Evolutionary conservation across 2,329 filamentous ascomycete species (phyloP), one percentile per base, ranked within the genome.

Genomic region (Alternaria sp.): DNA sequence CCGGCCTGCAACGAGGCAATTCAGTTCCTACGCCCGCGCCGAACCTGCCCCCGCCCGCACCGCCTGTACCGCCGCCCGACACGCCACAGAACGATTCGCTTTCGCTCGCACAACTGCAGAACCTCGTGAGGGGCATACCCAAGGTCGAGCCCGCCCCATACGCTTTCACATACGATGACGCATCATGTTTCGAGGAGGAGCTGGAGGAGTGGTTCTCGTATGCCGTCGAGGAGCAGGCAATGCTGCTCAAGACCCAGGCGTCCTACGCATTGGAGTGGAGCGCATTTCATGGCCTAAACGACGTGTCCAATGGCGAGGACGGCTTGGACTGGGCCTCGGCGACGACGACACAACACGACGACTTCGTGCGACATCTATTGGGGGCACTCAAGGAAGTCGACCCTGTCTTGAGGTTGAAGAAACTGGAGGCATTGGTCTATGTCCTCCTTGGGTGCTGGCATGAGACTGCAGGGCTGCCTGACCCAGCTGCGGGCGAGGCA

Each of bases 161-260:
- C 83, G 94, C 96, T 64, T 99, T 97, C 78, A 88, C 78, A 28
- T 86, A 86, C 67, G 77, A 81, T 50, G 84, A 86, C 73, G 80
- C 84, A 8, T 82, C 84, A 18, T 81, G 79, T 1, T 90, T 97
- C 71, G 89, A 92, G 18, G 93, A 96, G 67, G 96, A 99, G 83
- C 86, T 99, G 51, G 93, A 98, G 77, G 96, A 99, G 82, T 99
- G 96, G 96, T 99, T 99, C 80, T 89, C 91, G 57, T 97, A 98
- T 81, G 91, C 92, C 71, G 90, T 93, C 66, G 92, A 92, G 80
- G 94, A 98, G 77, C 92, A 92, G 82, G 87, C 90, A 50, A 90
- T 94, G 73, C 84, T 97, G 53, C 87, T 92, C 57, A 88, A 90
- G 57, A 90, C 92, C 20, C 92, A 92, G 75, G 85, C 88, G 41